These are phyloP conservation scores for Morella rubra DNA, from an alignment of 306 rosid genomes.

Conservation along the genomic window DNA sequence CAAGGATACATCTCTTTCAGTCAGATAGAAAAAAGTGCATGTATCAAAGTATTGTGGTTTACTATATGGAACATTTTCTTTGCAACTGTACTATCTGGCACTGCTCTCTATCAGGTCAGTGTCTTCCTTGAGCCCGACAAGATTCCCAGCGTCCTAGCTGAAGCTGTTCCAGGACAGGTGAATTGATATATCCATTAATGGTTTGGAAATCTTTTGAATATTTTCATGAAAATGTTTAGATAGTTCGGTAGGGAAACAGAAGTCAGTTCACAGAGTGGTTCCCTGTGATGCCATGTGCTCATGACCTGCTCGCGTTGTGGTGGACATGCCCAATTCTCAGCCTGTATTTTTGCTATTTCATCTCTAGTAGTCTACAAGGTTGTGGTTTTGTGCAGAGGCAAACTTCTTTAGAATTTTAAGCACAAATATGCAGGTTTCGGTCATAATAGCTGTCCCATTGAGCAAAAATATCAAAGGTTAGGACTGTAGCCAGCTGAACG, in stretches of 20 bases:
- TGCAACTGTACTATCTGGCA: constrained; percentile 81
- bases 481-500: background rate
- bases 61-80: constrained; percentile 88
- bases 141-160: constrained; percentile 69
- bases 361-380: background rate
- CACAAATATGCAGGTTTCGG: background rate
- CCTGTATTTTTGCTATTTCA: background rate
- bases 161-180: constrained; percentile 90
- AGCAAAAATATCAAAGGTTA: background rate
- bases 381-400: background rate
- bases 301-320: background rate
- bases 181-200: constrained; percentile 16
- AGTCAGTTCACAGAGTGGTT: background rate
- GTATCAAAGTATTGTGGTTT: constrained; percentile 69
- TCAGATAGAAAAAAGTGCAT: constrained; percentile 69
- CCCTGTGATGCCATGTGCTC: background rate
- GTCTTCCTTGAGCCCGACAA: constrained; percentile 73
- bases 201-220: constrained; percentile 12
- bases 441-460: background rate
- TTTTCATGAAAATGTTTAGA: background rate
- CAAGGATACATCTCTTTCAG: constrained; percentile 74
- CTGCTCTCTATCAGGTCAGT: constrained; percentile 60
- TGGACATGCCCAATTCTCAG: background rate
- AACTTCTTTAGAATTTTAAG: background rate
- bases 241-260: background rate